Conservation (phyloP, 2,329 filamentous ascomycete species). For the Aspergillus sp. region DNA sequence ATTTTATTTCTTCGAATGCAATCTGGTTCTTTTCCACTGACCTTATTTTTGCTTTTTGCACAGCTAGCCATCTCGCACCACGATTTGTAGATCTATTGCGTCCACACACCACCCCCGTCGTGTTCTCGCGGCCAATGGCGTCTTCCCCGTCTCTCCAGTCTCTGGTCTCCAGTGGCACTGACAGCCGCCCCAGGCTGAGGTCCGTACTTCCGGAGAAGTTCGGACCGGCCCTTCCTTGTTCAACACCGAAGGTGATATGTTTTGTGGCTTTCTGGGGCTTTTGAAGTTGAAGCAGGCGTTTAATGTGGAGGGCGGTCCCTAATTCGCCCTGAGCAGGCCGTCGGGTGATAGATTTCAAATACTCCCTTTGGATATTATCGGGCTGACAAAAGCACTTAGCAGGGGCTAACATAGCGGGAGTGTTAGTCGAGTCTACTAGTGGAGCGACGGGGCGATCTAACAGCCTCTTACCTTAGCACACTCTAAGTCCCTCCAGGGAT, state of each 20-base stretch:
- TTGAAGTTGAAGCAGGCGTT: not conserved
- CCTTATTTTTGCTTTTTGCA: slow-evolving; percentile 15
- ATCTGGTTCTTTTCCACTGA: slow-evolving; percentile 5
- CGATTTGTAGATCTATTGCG: slow-evolving; percentile 25
- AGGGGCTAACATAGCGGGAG: slow-evolving; percentile 10
- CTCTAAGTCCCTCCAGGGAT: slow-evolving; percentile 12
- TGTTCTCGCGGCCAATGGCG: not conserved
- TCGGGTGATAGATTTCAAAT: slow-evolving; percentile 5
- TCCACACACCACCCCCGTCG: not conserved
- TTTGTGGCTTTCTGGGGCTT: slow-evolving; percentile 15
- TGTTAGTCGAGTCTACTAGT: slow-evolving; percentile 21
- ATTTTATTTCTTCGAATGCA: slow-evolving; percentile 4
- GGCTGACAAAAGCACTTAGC: slow-evolving; percentile 22
- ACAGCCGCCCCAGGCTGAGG: slow-evolving; percentile 14
- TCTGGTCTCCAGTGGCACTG: slow-evolving; percentile 13
- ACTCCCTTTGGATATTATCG: not conserved
- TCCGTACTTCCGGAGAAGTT: slow-evolving; percentile 6
- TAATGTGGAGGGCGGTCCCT: not conserved
- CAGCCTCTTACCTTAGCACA: slow-evolving; percentile 14
- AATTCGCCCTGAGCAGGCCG: not conserved
- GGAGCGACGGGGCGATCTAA: slow-evolving; percentile 16
- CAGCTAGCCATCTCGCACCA: slow-evolving; percentile 9
- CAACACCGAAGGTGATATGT: slow-evolving; percentile 19
- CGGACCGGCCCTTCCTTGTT: slow-evolving; percentile 15
- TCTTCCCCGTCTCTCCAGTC: slow-evolving; percentile 3